Evolutionary conservation across 768 basidiomycete genomes (phyloP).

Genomic region (Ephemerocybe angulata): DNA sequence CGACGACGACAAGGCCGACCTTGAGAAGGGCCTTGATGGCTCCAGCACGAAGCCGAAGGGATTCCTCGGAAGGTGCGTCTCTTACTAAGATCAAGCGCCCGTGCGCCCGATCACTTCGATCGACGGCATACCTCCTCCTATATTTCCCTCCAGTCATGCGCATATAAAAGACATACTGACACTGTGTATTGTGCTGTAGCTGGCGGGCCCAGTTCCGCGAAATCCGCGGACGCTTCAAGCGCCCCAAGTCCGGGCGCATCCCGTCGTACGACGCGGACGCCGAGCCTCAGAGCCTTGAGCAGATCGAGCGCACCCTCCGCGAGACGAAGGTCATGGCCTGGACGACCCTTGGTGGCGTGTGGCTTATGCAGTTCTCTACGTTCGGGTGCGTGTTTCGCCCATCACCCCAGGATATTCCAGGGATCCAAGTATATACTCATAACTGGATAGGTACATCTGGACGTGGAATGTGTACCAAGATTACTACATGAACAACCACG

Average conservation of each 20-base stretch:
- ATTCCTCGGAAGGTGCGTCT: neutral
- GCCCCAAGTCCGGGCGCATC: constrained; percentile 4
- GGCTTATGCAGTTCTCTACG: constrained; percentile 10
- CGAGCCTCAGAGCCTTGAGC: constrained; percentile 5
- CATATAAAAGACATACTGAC: no score
- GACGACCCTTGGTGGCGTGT: constrained; percentile 9
- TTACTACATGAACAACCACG: constrained; percentile 8
- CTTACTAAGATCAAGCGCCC: neutral
- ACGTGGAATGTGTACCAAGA: constrained; percentile 11
- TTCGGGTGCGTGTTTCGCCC: constrained; percentile 9
- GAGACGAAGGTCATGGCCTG: constrained; percentile 4
- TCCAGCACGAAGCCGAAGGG: neutral
- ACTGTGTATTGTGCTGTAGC: neutral
- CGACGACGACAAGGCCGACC: constrained; percentile 1
- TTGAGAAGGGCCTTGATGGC: neutral
- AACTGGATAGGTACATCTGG: constrained; percentile 11
- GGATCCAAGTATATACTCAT: no score
- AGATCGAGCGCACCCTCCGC: constrained; percentile 4
- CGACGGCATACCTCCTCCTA: no score
- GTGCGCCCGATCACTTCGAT: no score
- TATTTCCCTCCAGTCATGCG: no score
- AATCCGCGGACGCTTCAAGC: neutral
- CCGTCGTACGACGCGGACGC: constrained; percentile 4
- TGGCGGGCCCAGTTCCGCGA: neutral
- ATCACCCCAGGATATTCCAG: no score